Evolutionary conservation across 352 stramenopile genomes (phyloP).

Genomic region (Phytophthora rubi): DNA sequence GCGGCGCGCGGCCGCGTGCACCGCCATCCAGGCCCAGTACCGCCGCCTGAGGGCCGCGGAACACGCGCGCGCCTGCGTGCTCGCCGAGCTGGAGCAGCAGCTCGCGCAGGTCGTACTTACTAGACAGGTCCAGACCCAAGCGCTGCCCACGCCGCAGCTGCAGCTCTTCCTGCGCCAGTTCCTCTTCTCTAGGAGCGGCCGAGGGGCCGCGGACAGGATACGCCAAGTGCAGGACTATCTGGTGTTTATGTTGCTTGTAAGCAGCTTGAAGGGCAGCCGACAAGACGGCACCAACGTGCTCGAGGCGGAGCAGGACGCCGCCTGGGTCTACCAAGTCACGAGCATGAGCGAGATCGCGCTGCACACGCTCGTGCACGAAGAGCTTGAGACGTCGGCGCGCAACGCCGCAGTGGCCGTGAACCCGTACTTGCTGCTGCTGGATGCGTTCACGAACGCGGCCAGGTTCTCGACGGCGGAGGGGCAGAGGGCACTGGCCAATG

Average conservation of each 20-base stretch:
- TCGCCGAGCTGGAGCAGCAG: slow-evolving; percentile 49
- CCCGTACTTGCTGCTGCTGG: slow-evolving; percentile 59
- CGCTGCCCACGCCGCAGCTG: slow-evolving; percentile 37
- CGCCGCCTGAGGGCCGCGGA: slow-evolving; percentile 39
- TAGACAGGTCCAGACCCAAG: slow-evolving; percentile 38
- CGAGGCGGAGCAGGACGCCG: slow-evolving; percentile 35
- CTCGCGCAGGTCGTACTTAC: slow-evolving; percentile 40
- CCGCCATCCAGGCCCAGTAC: slow-evolving; percentile 55
- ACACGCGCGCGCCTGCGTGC: slow-evolving; percentile 39
- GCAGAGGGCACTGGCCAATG: slow-evolving; percentile 14
- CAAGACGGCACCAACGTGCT: slow-evolving; percentile 33
- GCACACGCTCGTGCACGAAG: slow-evolving; percentile 35
- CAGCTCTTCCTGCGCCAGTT: slow-evolving; percentile 51
- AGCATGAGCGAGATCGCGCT: slow-evolving; percentile 54
- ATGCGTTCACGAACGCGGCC: slow-evolving; percentile 44
- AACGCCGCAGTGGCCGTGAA: slow-evolving; percentile 31
- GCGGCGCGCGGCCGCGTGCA: slow-evolving; percentile 46
- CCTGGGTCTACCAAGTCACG: slow-evolving; percentile 59
- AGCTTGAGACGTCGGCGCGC: slow-evolving; percentile 19
- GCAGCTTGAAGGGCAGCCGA: slow-evolving; percentile 40
- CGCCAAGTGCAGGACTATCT: slow-evolving; percentile 65
- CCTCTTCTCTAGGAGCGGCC: slow-evolving; percentile 41
- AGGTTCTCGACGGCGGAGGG: slow-evolving; percentile 36
- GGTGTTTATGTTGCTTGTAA: slow-evolving; percentile 67
- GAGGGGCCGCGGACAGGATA: slow-evolving; percentile 26